Evolutionary conservation across 179 eudicot species (phyloP).

Genomic region (Nepenthes alata): DNA sequence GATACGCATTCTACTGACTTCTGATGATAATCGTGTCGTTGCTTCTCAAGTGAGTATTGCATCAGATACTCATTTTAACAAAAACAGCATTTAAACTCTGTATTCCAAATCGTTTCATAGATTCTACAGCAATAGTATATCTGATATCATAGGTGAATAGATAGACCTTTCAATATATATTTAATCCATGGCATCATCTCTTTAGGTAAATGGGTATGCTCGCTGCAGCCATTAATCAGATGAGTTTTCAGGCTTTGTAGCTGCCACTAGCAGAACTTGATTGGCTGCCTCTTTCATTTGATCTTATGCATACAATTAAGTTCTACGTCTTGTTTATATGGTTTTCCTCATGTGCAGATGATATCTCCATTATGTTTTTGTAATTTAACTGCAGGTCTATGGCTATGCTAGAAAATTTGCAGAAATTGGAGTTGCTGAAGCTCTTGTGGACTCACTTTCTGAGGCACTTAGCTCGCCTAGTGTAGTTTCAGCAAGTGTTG

Average conservation of each 20-base stretch:
- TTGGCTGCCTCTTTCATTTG: no score
- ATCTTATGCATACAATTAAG: no score
- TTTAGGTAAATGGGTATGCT: no score
- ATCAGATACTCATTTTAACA: neutral
- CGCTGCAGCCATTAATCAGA: no score
- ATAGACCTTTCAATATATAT: neutral
- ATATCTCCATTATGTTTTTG: neutral
- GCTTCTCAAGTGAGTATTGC: constrained; percentile 81
- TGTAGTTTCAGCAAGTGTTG: constrained; percentile 66
- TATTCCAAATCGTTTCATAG: neutral
- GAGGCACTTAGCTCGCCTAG: constrained; percentile 66
- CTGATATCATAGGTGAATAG: neutral
- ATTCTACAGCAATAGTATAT: neutral
- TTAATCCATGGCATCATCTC: no score
- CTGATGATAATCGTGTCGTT: constrained; percentile 87
- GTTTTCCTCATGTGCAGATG: no score
- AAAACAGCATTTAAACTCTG: neutral
- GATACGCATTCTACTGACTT: constrained; percentile 56
- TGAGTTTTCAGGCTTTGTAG: no score
- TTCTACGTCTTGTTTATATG: neutral
- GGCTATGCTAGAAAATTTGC: constrained; percentile 90
- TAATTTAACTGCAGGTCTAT: constrained; percentile 43
- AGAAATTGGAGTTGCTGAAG: constrained; percentile 71
- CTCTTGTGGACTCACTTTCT: constrained; percentile 56
- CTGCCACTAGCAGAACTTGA: no score